Evolutionary conservation across 495 filamentous ascomycete species (phyloP).

Genomic region (Sporormia fimetaria): DNA sequence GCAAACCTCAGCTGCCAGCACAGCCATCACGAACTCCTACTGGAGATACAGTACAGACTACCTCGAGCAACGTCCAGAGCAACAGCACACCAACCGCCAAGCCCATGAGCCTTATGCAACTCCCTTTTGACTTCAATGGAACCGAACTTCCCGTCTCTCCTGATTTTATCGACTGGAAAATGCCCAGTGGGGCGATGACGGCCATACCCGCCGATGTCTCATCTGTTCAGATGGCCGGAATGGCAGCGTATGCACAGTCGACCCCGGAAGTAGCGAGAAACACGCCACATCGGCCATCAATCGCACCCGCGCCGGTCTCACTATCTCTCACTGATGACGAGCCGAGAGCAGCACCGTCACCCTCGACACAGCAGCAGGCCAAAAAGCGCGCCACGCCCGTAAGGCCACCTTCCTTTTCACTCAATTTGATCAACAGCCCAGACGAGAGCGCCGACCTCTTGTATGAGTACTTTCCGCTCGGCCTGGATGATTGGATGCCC

Average conservation of each 20-base stretch:
- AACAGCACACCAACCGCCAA: slow-evolving; percentile 9
- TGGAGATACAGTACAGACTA: slow-evolving; percentile 33
- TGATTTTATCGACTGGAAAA: slow-evolving; percentile 32
- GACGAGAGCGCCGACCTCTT: slow-evolving; percentile 67
- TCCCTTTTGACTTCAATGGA: slow-evolving; percentile 28
- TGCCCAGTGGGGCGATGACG: slow-evolving; percentile 26
- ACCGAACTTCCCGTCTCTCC: slow-evolving; percentile 33
- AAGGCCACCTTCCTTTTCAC: slow-evolving; percentile 34
- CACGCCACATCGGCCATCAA: slow-evolving; percentile 28
- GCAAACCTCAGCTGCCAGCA: slow-evolving; percentile 30
- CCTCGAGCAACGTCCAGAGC: slow-evolving; percentile 12
- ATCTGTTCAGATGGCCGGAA: slow-evolving; percentile 14
- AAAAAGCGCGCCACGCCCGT: slow-evolving; percentile 25
- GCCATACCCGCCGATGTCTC: slow-evolving; percentile 25
- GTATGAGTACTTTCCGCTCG: slow-evolving; percentile 87
- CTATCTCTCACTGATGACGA: slow-evolving; percentile 70
- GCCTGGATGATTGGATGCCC: slow-evolving; percentile 82
- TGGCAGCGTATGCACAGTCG: slow-evolving; percentile 40
- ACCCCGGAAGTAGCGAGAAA: slow-evolving; percentile 41
- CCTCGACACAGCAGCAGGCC: slow-evolving; percentile 15
- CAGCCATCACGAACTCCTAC: slow-evolving; percentile 40
- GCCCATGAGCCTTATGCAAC: slow-evolving; percentile 30
- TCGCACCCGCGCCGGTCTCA: slow-evolving; percentile 50
- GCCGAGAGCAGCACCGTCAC: slow-evolving; percentile 24
- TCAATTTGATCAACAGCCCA: slow-evolving; percentile 36